Evolutionary conservation across 768 basidiomycete species (phyloP).

Genomic region (Suillus subaureus): DNA sequence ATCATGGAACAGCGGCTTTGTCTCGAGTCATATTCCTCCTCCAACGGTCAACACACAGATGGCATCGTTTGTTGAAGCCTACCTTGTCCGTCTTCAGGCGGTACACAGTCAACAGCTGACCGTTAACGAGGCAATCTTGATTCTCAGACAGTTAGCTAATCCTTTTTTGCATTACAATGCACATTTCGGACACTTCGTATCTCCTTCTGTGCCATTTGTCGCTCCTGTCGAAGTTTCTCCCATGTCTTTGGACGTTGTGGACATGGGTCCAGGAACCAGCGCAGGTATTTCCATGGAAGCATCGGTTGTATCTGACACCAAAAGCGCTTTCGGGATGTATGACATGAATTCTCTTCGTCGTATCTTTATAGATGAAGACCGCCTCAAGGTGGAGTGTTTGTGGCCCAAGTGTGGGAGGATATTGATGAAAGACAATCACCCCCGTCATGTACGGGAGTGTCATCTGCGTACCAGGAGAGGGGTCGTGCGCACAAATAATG

Average conservation of each 20-base stretch:
- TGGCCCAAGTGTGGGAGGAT: conserved; percentile 2
- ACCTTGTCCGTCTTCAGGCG: background rate
- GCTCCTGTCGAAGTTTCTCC: background rate
- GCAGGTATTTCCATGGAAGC: background rate
- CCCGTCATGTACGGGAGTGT: conserved; percentile 3
- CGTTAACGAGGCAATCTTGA: background rate
- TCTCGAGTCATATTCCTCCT: background rate
- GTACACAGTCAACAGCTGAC: background rate
- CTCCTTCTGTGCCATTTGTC: background rate
- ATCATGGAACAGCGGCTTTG: background rate
- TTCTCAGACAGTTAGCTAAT: background rate
- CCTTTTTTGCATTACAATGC: background rate
- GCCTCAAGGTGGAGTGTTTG: background rate
- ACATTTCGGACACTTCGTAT: background rate
- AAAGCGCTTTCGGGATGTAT: background rate
- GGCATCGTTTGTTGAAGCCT: conserved; percentile 1
- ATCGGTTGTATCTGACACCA: background rate
- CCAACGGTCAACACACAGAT: background rate
- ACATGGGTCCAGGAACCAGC: background rate
- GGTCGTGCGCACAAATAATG: background rate
- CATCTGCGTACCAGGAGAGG: background rate
- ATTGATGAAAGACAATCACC: conserved; percentile 2
- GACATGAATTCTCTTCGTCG: background rate
- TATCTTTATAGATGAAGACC: background rate
- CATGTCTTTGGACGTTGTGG: background rate